Percentiles rank a stretch among this genome's conserved stretches.
phyloP scores from a whole-genome alignment of 805 yeast genomes.

The Barnettozyma siamensis region DNA sequence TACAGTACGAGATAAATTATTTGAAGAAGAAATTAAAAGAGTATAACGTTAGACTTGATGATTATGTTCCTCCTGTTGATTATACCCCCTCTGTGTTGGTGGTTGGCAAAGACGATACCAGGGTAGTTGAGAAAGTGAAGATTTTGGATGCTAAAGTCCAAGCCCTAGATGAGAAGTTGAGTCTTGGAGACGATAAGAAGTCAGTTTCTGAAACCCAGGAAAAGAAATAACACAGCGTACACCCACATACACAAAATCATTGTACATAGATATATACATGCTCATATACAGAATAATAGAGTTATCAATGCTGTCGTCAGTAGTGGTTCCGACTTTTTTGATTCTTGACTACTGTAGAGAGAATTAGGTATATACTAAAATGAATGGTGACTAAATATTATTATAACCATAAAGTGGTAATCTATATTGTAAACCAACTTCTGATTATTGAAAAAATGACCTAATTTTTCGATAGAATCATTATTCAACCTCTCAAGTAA shows the following conservation, averaged over 20 bases:
- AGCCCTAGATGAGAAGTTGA: slow-evolving; percentile 3
- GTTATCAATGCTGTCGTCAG: too few relatives aligned
- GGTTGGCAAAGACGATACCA: slow-evolving; percentile 23
- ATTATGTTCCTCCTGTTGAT: slow-evolving; percentile 43
- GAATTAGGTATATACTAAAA: too few relatives aligned
- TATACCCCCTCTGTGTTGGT: slow-evolving; percentile 41
- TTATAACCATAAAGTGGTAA: too few relatives aligned
- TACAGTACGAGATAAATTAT: slow-evolving; percentile 66
- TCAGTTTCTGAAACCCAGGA: background rate
- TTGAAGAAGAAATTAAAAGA: slow-evolving; percentile 44
- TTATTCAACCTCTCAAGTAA: too few relatives aligned
- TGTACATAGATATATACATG: background rate
- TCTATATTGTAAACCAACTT: too few relatives aligned
- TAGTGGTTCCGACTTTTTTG: too few relatives aligned
- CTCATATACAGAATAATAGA: too few relatives aligned
- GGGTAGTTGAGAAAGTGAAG: slow-evolving; percentile 10
- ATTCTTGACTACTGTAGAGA: too few relatives aligned
- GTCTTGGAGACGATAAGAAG: background rate
- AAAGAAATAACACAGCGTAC: background rate
- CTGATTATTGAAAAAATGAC: too few relatives aligned
- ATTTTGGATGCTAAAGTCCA: slow-evolving; percentile 9
- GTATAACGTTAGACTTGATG: slow-evolving; percentile 38
- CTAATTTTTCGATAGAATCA: too few relatives aligned
- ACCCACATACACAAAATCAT: too few relatives aligned
- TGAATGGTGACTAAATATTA: too few relatives aligned